Evolutionary conservation across 1,284 basidiomycete species (phyloP), one percentile per base, ranked within the genome.

Genomic region (Fomitopsis betulina): DNA sequence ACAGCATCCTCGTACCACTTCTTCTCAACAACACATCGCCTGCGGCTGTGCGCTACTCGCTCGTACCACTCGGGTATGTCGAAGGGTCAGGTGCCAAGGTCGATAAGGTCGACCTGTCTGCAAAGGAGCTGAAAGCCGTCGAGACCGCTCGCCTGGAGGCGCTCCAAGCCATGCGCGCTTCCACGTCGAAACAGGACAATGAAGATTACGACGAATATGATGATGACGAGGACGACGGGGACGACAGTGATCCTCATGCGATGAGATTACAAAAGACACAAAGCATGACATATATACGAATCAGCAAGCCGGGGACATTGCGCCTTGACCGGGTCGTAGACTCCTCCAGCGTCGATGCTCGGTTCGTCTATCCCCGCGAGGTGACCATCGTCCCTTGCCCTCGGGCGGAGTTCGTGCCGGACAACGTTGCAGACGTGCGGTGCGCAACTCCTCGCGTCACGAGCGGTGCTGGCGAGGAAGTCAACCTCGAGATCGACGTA

Each of bases 21-120:
- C 76, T 97, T 30, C 83, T 98, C 70, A 98, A 97, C 79, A 96
- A 97, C 73, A 95, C 95, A 2, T 79, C 80, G n/a, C 86, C 93
- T 0, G 79, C 81, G 13, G 78, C 81, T 58, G 75, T 98, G 38
- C 82, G 81, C 57, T 98, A 96, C 71, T 87, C 85, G 15, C 72
- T 95, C 38, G 85, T 86, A 3, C 86, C 92, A 6, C 81, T 95
- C 40, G 85, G 82, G 5, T 78, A 82, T 51, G 67, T 73, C 23
- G 75, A 78, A 32, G 73, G 75, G 17, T 68, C 70, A 12, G 42
- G 19, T 7, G 65, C 53, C 10, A 82, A 80, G 63, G 66, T 82
- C 35, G 85, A 87, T 63, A 70, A 75, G 21, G 61, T 84, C 27
- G 86, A 88, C 40, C 68, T 91, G 54, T 77, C 75, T 35, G 70